These are phyloP conservation scores for Mortierella sp. DNA, from an alignment of 371 early-diverging fungal species.

Conservation along the genomic window DNA sequence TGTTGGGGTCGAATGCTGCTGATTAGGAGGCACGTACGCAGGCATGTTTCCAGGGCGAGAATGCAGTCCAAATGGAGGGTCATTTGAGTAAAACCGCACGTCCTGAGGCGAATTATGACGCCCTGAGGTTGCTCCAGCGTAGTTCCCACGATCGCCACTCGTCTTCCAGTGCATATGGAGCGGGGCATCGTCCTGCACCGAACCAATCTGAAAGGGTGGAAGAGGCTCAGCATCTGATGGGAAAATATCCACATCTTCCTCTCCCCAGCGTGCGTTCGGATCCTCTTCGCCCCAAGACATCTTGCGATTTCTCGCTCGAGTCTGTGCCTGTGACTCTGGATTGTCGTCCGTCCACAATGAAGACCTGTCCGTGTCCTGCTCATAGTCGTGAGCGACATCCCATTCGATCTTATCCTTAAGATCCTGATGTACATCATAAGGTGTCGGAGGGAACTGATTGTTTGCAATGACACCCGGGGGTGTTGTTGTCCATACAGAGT, in stretches of 20 bases:
- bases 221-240: constrained; percentile 1
- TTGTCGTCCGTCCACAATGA: constrained; percentile 17
- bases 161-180: background rate
- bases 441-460: constrained; percentile 4
- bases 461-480: constrained; percentile 23
- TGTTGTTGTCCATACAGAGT: constrained; percentile 39
- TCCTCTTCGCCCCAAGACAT: constrained; percentile 47
- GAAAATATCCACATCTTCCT: constrained; percentile 13
- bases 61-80: constrained; percentile 28
- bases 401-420: constrained; percentile 40
- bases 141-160: constrained; percentile 1
- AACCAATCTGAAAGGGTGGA: constrained; percentile 22
- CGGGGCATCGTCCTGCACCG: constrained; percentile 20
- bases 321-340: background rate
- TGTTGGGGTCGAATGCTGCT: background rate
- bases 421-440: constrained; percentile 20
- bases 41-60: constrained; percentile 16
- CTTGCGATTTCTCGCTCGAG: constrained; percentile 15
- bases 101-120: constrained; percentile 42
- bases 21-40: constrained; percentile 1
- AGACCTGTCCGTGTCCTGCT: constrained; percentile 7
- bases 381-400: constrained; percentile 17
- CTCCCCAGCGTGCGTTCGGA: constrained; percentile 24
- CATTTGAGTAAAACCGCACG: constrained; percentile 29
- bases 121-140: background rate